These are phyloP conservation scores for Hericium coralloides DNA, from an alignment of 768 basidiomycete species.

Conservation along the genomic window DNA sequence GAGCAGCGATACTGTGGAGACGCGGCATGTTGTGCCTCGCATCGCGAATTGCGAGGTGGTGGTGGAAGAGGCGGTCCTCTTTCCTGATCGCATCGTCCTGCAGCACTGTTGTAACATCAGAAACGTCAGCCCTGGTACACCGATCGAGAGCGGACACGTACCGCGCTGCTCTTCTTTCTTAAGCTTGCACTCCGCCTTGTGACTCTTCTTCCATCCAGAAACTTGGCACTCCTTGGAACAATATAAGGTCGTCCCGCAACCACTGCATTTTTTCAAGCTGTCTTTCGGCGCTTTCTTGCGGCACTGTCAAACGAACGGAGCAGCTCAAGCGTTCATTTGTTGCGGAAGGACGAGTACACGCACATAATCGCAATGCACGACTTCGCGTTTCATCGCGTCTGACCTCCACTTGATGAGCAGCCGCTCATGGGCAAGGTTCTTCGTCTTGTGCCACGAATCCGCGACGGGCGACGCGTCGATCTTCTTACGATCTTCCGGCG, in stretches of 20 bases:
- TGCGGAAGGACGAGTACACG: neutral
- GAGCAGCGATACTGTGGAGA: conserved; percentile 19
- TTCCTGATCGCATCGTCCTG: conserved; percentile 25
- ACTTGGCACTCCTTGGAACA: conserved; percentile 33
- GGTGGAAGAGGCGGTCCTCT: conserved; percentile 25
- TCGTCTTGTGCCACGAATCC: conserved; percentile 21
- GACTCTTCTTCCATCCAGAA: conserved; percentile 28
- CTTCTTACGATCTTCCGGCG: conserved; percentile 12
- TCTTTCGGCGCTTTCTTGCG: conserved; percentile 27
- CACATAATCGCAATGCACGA: conserved; percentile 28
- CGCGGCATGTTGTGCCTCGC: conserved; percentile 20
- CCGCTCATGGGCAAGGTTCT: conserved; percentile 21
- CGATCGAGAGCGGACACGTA: conserved; percentile 7
- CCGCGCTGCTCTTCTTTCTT: conserved; percentile 29
- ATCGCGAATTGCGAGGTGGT: conserved; percentile 27
- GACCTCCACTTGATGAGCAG: conserved; percentile 17
- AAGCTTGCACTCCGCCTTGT: conserved; percentile 28
- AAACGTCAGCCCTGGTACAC: neutral
- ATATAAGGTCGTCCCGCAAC: conserved; percentile 27
- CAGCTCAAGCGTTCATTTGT: too few relatives aligned
- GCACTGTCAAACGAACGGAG: conserved; percentile 16
- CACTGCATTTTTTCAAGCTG: conserved; percentile 26
- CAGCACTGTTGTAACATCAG: conserved; percentile 19
- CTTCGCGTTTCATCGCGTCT: conserved; percentile 21
- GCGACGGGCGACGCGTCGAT: conserved; percentile 17